phyloP scores from a whole-genome alignment of 1,284 basidiomycete species.

The Leccinum cinnamomeum region DNA sequence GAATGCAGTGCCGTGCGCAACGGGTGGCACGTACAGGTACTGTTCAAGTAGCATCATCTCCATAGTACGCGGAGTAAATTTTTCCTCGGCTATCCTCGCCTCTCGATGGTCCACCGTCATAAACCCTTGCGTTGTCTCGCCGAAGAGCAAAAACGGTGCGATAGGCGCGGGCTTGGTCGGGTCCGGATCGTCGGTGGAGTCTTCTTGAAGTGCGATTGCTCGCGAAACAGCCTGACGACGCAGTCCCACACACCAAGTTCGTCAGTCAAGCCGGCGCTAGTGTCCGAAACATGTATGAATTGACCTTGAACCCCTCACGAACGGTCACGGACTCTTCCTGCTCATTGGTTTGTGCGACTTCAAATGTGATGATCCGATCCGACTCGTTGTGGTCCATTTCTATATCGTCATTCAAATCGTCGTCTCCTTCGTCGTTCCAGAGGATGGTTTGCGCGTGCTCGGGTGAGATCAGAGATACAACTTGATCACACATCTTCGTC shows the following conservation, averaged over 20 bases:
- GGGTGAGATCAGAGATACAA: slow-evolving; percentile 47
- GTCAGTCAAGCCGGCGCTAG: not conserved
- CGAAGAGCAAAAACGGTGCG: slow-evolving; percentile 33
- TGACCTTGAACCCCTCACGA: slow-evolving; percentile 45
- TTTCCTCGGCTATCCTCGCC: not conserved
- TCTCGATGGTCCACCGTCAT: slow-evolving; percentile 32
- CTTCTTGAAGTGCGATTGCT: slow-evolving; percentile 13
- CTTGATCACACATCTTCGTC: slow-evolving; percentile 55
- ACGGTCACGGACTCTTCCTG: slow-evolving; percentile 52
- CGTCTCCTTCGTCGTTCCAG: slow-evolving; percentile 41
- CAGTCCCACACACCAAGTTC: not conserved
- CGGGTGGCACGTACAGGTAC: no score
- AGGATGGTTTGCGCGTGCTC: slow-evolving; percentile 45
- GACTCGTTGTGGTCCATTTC: slow-evolving; percentile 40
- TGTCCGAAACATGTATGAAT: not conserved
- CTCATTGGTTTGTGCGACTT: slow-evolving; percentile 56
- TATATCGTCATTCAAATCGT: slow-evolving; percentile 24
- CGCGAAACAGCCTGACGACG: slow-evolving; percentile 17
- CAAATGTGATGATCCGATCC: slow-evolving; percentile 52
- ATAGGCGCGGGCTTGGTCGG: slow-evolving; percentile 12
- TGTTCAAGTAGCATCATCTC: no score
- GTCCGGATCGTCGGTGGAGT: slow-evolving; percentile 9
- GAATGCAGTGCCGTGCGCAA: no score
- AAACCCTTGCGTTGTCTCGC: slow-evolving; percentile 39
- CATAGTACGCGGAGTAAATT: not conserved